Conservation (phyloP, 257 asterid species). For the Agastache rugosa region DNA sequence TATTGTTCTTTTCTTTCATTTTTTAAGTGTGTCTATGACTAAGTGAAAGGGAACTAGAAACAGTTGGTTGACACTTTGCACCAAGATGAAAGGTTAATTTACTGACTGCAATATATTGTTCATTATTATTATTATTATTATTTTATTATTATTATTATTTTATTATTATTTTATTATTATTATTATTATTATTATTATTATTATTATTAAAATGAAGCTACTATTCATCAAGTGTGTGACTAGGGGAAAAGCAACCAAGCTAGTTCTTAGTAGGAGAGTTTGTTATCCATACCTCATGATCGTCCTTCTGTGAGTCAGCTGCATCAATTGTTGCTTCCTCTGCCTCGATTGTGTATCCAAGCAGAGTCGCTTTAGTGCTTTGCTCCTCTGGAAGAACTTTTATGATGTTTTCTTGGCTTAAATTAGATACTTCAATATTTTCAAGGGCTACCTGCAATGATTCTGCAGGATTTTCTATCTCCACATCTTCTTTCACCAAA, state of each 20-base stretch:
- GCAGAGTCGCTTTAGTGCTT: slow-evolving; percentile 20
- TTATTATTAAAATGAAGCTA: too few species aligned
- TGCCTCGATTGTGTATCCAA: slow-evolving; percentile 3
- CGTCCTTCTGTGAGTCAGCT: slow-evolving; percentile 24
- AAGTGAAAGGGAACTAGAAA: too few species aligned
- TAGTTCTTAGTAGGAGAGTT: slow-evolving; percentile 7
- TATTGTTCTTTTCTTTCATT: not conserved
- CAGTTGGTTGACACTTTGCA: too few species aligned
- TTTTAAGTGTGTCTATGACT: too few species aligned
- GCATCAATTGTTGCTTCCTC: slow-evolving; percentile 34
- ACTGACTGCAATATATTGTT: too few species aligned
- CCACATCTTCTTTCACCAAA: not conserved
- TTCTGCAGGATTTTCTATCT: slow-evolving; percentile 36
- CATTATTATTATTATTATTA: too few species aligned
- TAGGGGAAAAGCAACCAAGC: not conserved
- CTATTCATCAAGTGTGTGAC: too few species aligned
- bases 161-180: too few species aligned
- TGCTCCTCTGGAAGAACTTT: slow-evolving; percentile 30
- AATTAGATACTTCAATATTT: slow-evolving; percentile 29
- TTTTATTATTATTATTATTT: too few species aligned
- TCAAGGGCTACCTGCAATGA: slow-evolving; percentile 39
- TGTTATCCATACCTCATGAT: slow-evolving; percentile 34
- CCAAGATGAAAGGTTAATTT: too few species aligned
- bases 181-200: too few species aligned
- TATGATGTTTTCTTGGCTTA: slow-evolving; percentile 34